Conservation (phyloP, 2,329 filamentous ascomycete species). For the Albophoma yamanashiensis region DNA sequence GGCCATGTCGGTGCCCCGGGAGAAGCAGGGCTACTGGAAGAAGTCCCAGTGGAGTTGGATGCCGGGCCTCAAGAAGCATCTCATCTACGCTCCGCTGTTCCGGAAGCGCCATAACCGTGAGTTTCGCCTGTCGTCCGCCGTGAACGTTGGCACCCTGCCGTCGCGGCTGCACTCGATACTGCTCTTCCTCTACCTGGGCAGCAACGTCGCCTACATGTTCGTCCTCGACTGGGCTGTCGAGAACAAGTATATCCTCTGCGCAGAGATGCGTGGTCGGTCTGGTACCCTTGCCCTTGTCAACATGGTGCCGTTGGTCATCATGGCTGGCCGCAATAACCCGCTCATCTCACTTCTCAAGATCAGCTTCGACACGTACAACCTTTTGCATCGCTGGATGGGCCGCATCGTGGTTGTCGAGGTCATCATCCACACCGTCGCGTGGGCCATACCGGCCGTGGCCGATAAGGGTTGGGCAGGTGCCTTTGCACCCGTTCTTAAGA, state of each 20-base stretch:
- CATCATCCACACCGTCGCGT: conserved; percentile 59
- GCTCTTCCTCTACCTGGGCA: conserved; percentile 44
- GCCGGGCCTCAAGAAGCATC: conserved; percentile 49
- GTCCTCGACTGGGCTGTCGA: conserved; percentile 46
- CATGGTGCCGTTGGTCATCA: conserved; percentile 81
- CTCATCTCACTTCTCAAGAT: conserved; percentile 72
- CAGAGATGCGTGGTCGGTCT: conserved; percentile 75
- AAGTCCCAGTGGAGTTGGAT: conserved; percentile 47
- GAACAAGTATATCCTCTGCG: conserved; percentile 56
- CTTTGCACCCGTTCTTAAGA: conserved; percentile 38
- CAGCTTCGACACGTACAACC: conserved; percentile 94
- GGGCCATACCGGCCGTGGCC: conserved; percentile 60
- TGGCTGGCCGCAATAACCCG: conserved; percentile 89
- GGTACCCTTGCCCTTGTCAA: conserved; percentile 80
- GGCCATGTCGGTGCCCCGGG: conserved; percentile 41
- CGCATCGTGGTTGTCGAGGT: conserved; percentile 60
- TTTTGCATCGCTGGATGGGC: conserved; percentile 60
- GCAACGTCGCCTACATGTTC: conserved; percentile 54
- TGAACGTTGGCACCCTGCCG: conserved; percentile 52
- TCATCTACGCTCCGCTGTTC: conserved; percentile 51
- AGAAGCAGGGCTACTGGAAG: conserved; percentile 50
- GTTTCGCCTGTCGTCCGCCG: conserved; percentile 47
- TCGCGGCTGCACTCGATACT: conserved; percentile 52
- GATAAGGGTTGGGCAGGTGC: conserved; percentile 54
- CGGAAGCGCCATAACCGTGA: conserved; percentile 59